Evolutionary conservation across 2,329 filamentous ascomycete species (phyloP).

Genomic region (Neonectria coccinea): DNA sequence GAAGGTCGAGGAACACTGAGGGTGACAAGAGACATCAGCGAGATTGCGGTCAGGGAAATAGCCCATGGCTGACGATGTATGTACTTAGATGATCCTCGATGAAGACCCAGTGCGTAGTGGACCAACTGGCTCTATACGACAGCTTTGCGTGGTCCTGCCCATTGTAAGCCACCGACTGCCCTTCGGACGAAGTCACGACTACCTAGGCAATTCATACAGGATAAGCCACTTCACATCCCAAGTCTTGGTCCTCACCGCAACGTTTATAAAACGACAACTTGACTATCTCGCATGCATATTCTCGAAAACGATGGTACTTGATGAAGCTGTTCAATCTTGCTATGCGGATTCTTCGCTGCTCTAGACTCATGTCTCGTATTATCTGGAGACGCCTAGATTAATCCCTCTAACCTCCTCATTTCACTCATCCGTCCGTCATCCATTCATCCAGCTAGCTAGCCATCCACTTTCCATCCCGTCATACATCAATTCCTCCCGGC

Average conservation of each 20-base stretch:
- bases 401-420: constrained; percentile 21
- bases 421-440: constrained; percentile 20
- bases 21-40: neutral
- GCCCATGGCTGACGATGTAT: neutral
- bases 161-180: too few relatives aligned
- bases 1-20: neutral
- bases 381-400: constrained; percentile 27
- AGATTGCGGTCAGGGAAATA: neutral
- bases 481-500: constrained; percentile 3
- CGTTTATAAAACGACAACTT: neutral
- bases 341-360: constrained; percentile 3
- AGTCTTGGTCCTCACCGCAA: neutral
- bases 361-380: constrained; percentile 24
- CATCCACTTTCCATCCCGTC: constrained; percentile 7
- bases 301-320: neutral
- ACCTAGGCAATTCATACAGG: neutral
- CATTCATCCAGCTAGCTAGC: constrained; percentile 15
- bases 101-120: neutral
- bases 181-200: neutral
- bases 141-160: neutral
- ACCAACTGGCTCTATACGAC: neutral
- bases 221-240: neutral
- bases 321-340: neutral
- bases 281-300: neutral
- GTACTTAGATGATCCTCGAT: neutral